Percentiles rank a stretch among this genome's conserved stretches.
phyloP scores from a whole-genome alignment of 371 early-diverging fungal species.

The Mortierella sp. region DNA sequence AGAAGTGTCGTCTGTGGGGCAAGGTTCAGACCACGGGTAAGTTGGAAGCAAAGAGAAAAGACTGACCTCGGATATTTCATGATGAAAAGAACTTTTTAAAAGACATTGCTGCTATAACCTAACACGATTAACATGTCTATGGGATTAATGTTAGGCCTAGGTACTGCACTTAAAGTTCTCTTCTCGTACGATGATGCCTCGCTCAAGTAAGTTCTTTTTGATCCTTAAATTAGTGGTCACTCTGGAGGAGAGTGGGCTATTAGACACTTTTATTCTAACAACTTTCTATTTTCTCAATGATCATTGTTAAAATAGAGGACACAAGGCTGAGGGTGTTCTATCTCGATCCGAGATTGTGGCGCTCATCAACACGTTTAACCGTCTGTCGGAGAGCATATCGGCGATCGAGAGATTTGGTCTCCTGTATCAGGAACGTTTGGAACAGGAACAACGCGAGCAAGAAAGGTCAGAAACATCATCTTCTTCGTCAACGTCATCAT shows the following conservation, averaged over 20 bases:
- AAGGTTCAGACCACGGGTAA: slow-evolving; percentile 85
- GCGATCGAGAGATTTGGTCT: slow-evolving; percentile 77
- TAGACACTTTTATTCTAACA: background rate
- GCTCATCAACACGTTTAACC: slow-evolving; percentile 90
- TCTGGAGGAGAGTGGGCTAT: no score
- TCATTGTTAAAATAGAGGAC: slow-evolving; percentile 52
- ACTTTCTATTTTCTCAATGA: background rate
- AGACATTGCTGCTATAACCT: slow-evolving; percentile 55
- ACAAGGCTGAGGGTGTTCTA: slow-evolving; percentile 63
- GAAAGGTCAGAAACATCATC: background rate
- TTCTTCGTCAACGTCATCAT: background rate
- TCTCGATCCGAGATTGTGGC: slow-evolving; percentile 92
- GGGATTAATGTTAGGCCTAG: slow-evolving; percentile 19
- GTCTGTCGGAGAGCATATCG: slow-evolving; percentile 83
- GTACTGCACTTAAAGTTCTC: slow-evolving; percentile 50
- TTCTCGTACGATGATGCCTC: slow-evolving; percentile 87
- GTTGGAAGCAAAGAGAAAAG: no score
- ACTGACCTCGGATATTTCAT: slow-evolving; percentile 60
- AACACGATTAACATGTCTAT: background rate
- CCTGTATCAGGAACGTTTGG: slow-evolving; percentile 69
- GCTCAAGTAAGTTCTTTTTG: slow-evolving; percentile 60
- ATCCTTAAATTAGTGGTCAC: background rate
- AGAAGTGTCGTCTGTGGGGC: slow-evolving; percentile 99
- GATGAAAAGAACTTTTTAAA: background rate
- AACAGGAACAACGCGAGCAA: slow-evolving; percentile 13